Base-by-base conservation (phyloP, 2,329 filamentous ascomycete species). In the Trichophyton rubrum region DNA sequence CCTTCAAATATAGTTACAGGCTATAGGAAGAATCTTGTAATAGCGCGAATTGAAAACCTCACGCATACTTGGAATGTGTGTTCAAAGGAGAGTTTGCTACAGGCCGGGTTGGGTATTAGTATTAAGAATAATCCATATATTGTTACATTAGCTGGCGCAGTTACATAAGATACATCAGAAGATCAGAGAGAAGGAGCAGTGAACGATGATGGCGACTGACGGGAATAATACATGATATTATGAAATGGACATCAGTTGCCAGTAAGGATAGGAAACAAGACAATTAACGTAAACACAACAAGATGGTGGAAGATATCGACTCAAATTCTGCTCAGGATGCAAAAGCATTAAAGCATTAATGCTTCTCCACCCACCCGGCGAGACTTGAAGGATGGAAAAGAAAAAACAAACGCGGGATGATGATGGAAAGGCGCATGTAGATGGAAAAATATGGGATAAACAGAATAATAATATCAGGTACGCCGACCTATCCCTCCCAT, bases 401-500 rank as follows among this genome's bases (percentile, higher is more conserved):
- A 5, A 56, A 61, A 51, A 57, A 40, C 13, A 43, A 57, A 9
- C 55, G 24, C 24, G 40, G 22, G 13, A 33, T 22, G 9, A 57
- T 57, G 13, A 43, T 41, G 2, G 35, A 3, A 13, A 56, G 53
- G 6, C 13, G 53, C 11, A 30, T 22, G 24, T 24, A 57, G 8
- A 57, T n/a, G 40, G 17, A 13, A 3, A 57, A 35, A 11, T 38
- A 38, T 13, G 11, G 11, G 33, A 13, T 38, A 38, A 38, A 38
- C 33, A 43, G 38, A 60, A 58, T 27, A 45, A 56, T 59, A 51
- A 62, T 67, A 64, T 59, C 66, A 62, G 60, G 53, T 58, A 57
- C 55, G 55, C 55, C 55, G 40, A 35, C 55, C 55, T 33, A 57
- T 57, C 55, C 55, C 27, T 43, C 22, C 55, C 33, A 20, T 43